Evolutionary conservation across 2,329 filamentous ascomycete genomes (phyloP), one percentile per base, ranked within the genome.

Genomic region (Boeremia exigua): DNA sequence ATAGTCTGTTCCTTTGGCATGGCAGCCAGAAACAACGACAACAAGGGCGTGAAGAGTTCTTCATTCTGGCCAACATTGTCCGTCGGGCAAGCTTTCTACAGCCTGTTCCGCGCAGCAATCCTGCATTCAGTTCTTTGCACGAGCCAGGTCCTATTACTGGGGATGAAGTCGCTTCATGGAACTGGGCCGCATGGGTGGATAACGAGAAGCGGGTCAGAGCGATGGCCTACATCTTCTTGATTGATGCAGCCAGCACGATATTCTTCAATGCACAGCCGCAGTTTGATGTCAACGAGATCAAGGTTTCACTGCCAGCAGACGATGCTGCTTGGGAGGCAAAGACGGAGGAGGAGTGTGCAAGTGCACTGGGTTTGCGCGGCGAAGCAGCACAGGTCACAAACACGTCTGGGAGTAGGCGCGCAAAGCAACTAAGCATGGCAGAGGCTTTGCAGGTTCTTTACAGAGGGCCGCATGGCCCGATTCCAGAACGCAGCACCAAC

Each of bases 311-410:
- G 6, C 89, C 89, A 8, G 83, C 84, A 12, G 88, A 92, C 63
- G 89, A 92, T 72, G 87, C 86, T 14, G 85, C 86, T 2, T 92
- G 89, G 88, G 88, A 91, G 63, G 88, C 89, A 4, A 78, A 76
- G 29, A 82, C 80, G 34, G 74, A 79, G 5, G 73, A 81, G 14
- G 83, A 86, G 33, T 92, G 88, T 69, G 86, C 86, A 19, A 80
- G 84, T 59, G 86, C 87, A 6, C 77, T 92, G 3, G 88, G 88
- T 4, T 73, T 92, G 1, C 79, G 83, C 52, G 88, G 88, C 3
- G 71, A 80, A 1, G 78, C 81, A 11, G 79, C 81, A 17, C 86
- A 87, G 37, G 77, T 71, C n/a, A 76, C 76, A 23, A 91, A 91
- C 62, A 74, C 81, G 2, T 83, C 84, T 55, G 88, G 88, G 4